Evolutionary conservation across 2,329 filamentous ascomycete genomes (phyloP), one percentile per base, ranked within the genome.

Genomic region (Aplosporella prunicola): DNA sequence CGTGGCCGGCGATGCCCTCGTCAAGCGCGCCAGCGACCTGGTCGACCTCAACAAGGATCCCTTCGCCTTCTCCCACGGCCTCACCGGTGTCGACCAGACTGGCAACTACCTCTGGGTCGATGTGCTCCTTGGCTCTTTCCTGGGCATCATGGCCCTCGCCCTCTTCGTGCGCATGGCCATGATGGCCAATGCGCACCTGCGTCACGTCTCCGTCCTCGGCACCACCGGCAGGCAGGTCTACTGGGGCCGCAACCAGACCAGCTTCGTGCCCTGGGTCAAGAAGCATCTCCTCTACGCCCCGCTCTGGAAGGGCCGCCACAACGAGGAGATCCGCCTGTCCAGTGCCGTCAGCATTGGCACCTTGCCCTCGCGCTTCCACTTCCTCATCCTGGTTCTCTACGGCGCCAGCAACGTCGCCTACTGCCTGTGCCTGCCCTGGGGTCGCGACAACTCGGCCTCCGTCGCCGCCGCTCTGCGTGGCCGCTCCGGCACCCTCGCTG

Each of bases 391-490:
- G 13, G 33, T 71, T 16, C 58, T 74, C 18, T 89, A 89, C 55
- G 60, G 83, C n/a, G 64, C 65, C 3, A 78, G 76, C 42, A 93
- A 94, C 53, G 56, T 89, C 27, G 77, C 77, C 7, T 93, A 91
- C 62, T 88, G 82, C 55, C 66, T 82, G 34, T 65, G 77, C 26
- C 70, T 88, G 34, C 69, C 76, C 32, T 85, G 72, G 53, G 62
- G 63, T 22, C 60, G 61, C 11, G 56, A 67, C 11, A 51, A 57
- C 37, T 64, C 64, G 32, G 51, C 53, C 9, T 71, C 79, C 3
- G 68, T 93, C 18, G 67, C 83, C 20, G 88, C 88, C 16, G 82
- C 93, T 55, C 69, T 95, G 28, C 80, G 91, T 50, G 88, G 88
- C 24, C 78, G 91, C 41, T 82, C 83, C 5, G 91, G 91, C 38